Base-by-base conservation (phyloP, 768 basidiomycete genomes). In the Lentinula detonsa region DNA sequence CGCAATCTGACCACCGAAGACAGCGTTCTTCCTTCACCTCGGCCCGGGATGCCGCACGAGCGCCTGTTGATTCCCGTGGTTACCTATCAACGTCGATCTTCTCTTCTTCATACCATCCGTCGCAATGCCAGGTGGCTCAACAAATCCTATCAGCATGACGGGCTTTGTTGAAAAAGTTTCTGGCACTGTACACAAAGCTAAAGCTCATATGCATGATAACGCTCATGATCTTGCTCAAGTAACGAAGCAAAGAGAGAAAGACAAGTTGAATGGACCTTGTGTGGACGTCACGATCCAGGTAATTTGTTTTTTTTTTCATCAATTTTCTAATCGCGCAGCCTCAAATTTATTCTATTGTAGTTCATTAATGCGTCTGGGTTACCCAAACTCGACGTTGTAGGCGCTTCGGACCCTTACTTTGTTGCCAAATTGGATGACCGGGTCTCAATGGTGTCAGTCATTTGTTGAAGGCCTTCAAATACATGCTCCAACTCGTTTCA, bases 331-430 rank as follows among this genome's bases (percentile, higher is more conserved):
- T 46, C 39, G 18, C 13, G 21, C 35, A 23, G 11, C 10, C 37
- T 21, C 61, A 9, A 49, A 21, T 69, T 16, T 9, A 15, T 45
- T 37, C 8, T 61, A 10, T 18, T 11, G 2, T 57, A 87, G 83
- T 90, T 91, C 60, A 88, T 91, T 51, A 85, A 87, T 3, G 90
- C 89, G 5, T 82, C 81, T 15, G 81, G 80, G 1, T 68, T 92
- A 31, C 88, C 90, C 0, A 86, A 79, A 77, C 83, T 88, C 80
- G 88, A 90, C 64, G 79, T 89, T 8, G 78, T 87, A 0, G 81
- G 81, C 0, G 40, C 72, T 75, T 83, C 84, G 0, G 86, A 91
- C 72, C 88, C 90, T 5, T 91, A 88, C 65, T 88, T 91, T 66
- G 76, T 85, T 16, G 88, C 88, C 9, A 82, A 78, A 60, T 70